A percentile compares a stretch with the other conserved stretches of the same genome.
Conservation (phyloP, 2,329 filamentous ascomycete genomes). For the Colletotrichum euphorbiae region DNA sequence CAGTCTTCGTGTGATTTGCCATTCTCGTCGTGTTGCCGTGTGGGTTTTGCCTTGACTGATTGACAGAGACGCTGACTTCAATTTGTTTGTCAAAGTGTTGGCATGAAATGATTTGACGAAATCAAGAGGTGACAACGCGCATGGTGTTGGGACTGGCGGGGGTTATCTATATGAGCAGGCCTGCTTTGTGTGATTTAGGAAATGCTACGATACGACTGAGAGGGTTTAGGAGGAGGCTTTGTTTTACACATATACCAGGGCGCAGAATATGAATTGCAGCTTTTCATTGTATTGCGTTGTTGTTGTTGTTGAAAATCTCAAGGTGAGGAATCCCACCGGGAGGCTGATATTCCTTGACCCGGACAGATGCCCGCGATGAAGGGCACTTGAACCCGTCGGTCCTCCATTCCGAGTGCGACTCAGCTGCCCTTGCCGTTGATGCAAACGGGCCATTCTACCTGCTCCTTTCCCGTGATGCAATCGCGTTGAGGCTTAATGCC, state of each 20-base stretch:
- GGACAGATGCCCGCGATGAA: no score
- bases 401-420: no score
- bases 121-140: background rate
- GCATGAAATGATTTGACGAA: slow-evolving; percentile 15
- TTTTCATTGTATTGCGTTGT: background rate
- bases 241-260: slow-evolving; percentile 19
- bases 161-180: background rate
- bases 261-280: slow-evolving; percentile 1
- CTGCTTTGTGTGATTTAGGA: background rate
- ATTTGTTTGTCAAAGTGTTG: slow-evolving; percentile 1
- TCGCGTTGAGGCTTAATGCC: no score
- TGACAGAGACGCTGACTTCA: background rate
- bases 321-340: background rate
- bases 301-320: no score
- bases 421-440: background rate
- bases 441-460: no score
- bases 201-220: background rate
- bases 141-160: background rate
- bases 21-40: background rate
- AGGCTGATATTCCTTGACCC: background rate
- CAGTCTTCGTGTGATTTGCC: background rate
- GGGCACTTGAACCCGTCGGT: no score
- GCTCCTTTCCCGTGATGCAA: no score
- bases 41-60: background rate
- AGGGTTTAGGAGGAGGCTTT: background rate